Conservation (phyloP, 192 early-diverging fungal genomes). For the Coemansia sp. region DNA sequence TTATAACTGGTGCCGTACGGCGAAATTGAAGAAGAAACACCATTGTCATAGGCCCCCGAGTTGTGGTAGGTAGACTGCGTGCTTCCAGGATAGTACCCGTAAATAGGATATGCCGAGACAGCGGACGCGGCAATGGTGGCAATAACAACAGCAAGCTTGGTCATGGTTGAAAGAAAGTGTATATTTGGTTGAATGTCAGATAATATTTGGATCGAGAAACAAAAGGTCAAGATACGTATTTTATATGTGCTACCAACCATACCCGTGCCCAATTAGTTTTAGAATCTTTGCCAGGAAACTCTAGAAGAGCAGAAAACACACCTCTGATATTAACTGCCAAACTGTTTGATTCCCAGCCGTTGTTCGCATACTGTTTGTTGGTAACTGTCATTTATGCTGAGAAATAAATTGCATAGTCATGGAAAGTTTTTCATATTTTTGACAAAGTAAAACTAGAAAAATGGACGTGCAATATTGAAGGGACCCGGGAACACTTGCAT, state of each 20-base stretch:
- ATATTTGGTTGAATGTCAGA: too few species aligned
- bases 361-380: not conserved
- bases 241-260: too few species aligned
- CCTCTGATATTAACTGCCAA: too few species aligned
- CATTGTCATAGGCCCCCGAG: constrained; percentile 34
- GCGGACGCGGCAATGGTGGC: not conserved
- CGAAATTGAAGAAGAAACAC: constrained; percentile 12
- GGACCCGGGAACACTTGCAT: constrained; percentile 27
- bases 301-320: too few species aligned
- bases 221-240: too few species aligned
- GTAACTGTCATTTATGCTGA: not conserved
- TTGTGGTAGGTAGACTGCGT: constrained; percentile 25
- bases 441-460: not conserved
- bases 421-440: not conserved
- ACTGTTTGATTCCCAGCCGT: not conserved
- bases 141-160: not conserved
- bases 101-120: constrained; percentile 17
- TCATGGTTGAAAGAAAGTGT: not conserved
- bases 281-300: too few species aligned
- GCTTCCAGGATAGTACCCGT: constrained; percentile 26
- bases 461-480: not conserved
- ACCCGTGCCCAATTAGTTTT: too few species aligned
- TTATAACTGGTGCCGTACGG: constrained; percentile 26
- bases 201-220: too few species aligned
- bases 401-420: not conserved